A percentile compares a stretch with the other conserved stretches of the same genome.
phyloP scores from a whole-genome alignment of 805 yeast genomes.

The Komagataella kurtzmanii region DNA sequence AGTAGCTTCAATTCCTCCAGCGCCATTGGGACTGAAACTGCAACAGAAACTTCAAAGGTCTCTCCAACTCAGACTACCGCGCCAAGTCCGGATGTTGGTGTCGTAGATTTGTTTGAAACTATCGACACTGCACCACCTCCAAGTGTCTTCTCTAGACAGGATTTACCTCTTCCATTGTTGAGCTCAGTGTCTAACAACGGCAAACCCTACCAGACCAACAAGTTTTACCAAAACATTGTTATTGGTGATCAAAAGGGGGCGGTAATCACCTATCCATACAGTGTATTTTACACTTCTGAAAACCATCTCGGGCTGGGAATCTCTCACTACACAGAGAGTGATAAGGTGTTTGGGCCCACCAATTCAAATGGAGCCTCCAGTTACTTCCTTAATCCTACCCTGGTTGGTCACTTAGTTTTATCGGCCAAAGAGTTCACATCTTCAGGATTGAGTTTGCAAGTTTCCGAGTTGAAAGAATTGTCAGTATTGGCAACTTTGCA shows the following conservation, averaged over 20 bases:
- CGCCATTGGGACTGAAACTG: neutral
- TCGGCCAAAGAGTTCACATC: slow-evolving; percentile 35
- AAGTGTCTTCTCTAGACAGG: slow-evolving; percentile 29
- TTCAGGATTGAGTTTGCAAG: slow-evolving; percentile 23
- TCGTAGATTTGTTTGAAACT: slow-evolving; percentile 31
- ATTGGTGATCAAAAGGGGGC: slow-evolving; percentile 39
- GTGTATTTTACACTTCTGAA: slow-evolving; percentile 30
- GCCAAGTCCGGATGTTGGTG: neutral
- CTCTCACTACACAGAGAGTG: slow-evolving; percentile 34
- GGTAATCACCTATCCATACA: slow-evolving; percentile 57
- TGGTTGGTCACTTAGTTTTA: slow-evolving; percentile 39
- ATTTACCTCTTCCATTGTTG: slow-evolving; percentile 31
- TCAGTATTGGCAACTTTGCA: slow-evolving; percentile 32
- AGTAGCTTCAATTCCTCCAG: neutral
- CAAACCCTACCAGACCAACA: slow-evolving; percentile 53
- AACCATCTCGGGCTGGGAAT: slow-evolving; percentile 46
- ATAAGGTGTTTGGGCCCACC: slow-evolving; percentile 31
- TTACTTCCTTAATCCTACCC: slow-evolving; percentile 44
- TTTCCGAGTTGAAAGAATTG: slow-evolving; percentile 33
- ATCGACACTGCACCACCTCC: slow-evolving; percentile 33
- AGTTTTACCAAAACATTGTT: slow-evolving; percentile 57
- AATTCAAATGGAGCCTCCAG: slow-evolving; percentile 29
- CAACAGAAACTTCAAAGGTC: neutral
- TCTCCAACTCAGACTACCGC: neutral
- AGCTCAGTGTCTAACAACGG: slow-evolving; percentile 29